phyloP scores from a whole-genome alignment of 257 asterid species.

The Knoxia roxburghii region DNA sequence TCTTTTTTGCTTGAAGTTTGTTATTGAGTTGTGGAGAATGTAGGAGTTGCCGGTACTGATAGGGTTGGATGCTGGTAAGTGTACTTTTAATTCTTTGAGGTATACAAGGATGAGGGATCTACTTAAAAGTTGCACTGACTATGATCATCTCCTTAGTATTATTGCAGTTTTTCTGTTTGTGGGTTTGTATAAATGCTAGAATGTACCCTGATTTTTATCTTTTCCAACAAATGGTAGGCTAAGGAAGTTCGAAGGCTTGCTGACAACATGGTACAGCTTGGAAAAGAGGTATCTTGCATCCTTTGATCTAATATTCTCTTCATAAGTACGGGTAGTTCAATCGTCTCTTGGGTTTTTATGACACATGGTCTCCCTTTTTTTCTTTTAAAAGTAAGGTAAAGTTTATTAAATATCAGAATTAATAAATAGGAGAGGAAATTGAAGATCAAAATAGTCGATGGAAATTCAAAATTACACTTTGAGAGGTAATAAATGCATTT shows the following conservation, averaged over 20 bases:
- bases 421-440: background rate
- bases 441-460: background rate
- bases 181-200: background rate
- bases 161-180: background rate
- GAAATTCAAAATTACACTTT: background rate
- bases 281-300: constrained; percentile 58
- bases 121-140: background rate
- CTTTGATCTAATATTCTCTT: background rate
- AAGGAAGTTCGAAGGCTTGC: constrained; percentile 97
- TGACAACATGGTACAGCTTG: constrained; percentile 94
- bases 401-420: background rate
- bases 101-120: background rate
- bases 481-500: background rate
- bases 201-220: background rate
- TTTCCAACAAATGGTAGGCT: constrained; percentile 40
- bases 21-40: background rate
- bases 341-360: background rate
- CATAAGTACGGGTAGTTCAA: background rate
- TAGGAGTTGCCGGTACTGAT: background rate
- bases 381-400: background rate
- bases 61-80: background rate
- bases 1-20: background rate
- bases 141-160: background rate
- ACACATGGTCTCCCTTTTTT: background rate
- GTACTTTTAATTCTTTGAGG: background rate